Evolutionary conservation across 768 basidiomycete genomes (phyloP).

Genomic region (Pleurotus pulmonarius): DNA sequence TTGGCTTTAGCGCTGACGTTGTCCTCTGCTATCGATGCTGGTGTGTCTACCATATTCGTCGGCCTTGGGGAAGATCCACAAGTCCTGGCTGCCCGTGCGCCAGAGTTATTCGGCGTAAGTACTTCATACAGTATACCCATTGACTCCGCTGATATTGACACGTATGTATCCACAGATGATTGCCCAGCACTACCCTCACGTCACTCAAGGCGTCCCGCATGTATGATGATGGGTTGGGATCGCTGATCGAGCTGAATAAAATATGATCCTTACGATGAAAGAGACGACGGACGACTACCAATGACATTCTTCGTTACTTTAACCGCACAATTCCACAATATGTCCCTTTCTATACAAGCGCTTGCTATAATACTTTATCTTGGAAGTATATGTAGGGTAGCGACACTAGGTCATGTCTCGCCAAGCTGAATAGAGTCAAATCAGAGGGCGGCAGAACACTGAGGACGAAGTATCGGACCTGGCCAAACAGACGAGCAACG

Average conservation of each 20-base stretch:
- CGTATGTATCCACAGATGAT: conserved; percentile 44
- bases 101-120: conserved; percentile 62
- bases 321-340: background rate
- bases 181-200: conserved; percentile 62
- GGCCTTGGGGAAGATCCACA: conserved; percentile 84
- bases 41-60: conserved; percentile 87
- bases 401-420: background rate
- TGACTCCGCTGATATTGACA: background rate
- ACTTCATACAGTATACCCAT: background rate
- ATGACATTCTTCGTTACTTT: background rate
- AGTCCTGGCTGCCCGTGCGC: conserved; percentile 68
- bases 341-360: no score
- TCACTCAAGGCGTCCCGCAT: conserved; percentile 57
- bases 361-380: no score
- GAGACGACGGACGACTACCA: background rate
- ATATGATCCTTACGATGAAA: background rate
- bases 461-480: conserved; percentile 23
- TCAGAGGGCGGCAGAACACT: no score
- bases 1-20: conserved; percentile 53
- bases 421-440: background rate
- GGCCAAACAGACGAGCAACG: conserved; percentile 34
- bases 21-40: conserved; percentile 75
- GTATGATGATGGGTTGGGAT: conserved; percentile 8
- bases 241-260: no score
- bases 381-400: no score